Base-by-base conservation (phyloP, 2,329 filamentous ascomycete genomes). In the Penicillium digitatum region DNA sequence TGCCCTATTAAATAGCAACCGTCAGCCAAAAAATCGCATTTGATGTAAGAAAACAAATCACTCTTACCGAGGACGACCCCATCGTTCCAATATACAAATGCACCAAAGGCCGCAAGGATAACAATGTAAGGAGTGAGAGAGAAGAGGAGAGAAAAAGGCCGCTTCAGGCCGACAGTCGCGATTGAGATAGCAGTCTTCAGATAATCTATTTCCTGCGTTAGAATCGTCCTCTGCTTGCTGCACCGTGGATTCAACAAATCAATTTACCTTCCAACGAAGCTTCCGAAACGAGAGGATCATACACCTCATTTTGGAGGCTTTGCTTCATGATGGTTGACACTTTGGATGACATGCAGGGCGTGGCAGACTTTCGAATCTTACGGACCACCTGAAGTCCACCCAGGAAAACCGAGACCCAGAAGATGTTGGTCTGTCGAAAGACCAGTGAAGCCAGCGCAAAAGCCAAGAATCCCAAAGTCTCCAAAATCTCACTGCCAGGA, bases 361-460 rank as follows among this genome's bases (percentile, higher is more conserved):
- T 67, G 7, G 69, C 60, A 31, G 62, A 63, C 24, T 61, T 58
- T 29, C 68, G 65, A 43, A 77, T 58, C 11, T 53, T 73, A 40
- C 72, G 69, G 16, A 76, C 66, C 26, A 74, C 70, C 55, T 75
- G 74, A 44, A 79, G 62, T 24, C 76, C 78, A 31, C 76, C 77
- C 18, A 79, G 60, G 60, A 78, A 79, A 4, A 78, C 63, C 16
- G 76, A 87, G 0, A 92, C 86, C 94, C 94, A 99, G 70, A 99
- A 96, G 53, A 97, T 88, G 66, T 99, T 99, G 0, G 94, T 99
- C 72, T 99, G 94, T 24, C 94, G 82, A 78, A 96, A 94, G 2
- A 82, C 76, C 20, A 99, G 78, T 1, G 90, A 80, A 1, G 82
- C 59, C 0, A 90, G 60, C 0, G 91, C 91, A 6, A 87, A 70